Percentiles rank a stretch among this genome's conserved stretches.
Conservation (phyloP, 768 basidiomycete genomes). For the Termitomyces sp. region DNA sequence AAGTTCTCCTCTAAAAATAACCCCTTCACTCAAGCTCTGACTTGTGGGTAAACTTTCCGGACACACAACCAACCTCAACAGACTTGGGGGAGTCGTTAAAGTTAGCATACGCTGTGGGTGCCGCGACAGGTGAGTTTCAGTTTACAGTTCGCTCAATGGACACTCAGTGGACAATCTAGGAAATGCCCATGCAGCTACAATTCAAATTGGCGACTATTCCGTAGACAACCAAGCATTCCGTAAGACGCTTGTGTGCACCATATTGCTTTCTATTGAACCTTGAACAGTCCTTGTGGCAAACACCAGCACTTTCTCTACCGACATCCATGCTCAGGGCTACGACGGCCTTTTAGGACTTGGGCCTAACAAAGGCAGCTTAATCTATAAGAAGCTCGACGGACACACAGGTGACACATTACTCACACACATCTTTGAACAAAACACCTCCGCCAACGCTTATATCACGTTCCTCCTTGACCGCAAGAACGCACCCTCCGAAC, state of each 20-base stretch:
- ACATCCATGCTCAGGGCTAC: constrained; percentile 57
- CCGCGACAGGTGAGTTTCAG: constrained; percentile 42
- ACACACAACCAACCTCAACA: constrained; percentile 38
- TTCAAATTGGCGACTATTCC: constrained; percentile 51
- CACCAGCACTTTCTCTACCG: constrained; percentile 55
- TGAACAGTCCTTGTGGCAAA: constrained; percentile 55
- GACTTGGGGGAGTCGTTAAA: constrained; percentile 53
- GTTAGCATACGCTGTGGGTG: constrained; percentile 65
- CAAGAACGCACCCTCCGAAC: constrained; percentile 42
- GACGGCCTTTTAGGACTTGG: constrained; percentile 74
- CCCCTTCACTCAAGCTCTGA: constrained; percentile 47
- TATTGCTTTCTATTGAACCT: not conserved
- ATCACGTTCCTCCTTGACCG: constrained; percentile 67
- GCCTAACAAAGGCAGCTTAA: constrained; percentile 65
- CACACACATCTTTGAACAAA: constrained; percentile 59
- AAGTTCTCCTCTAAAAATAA: not conserved
- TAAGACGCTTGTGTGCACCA: constrained; percentile 26
- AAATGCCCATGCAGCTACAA: constrained; percentile 44
- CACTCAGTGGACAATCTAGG: constrained; percentile 29
- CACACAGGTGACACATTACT: constrained; percentile 52
- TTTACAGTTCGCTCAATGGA: no score
- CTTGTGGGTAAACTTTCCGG: constrained; percentile 59
- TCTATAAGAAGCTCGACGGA: constrained; percentile 49
- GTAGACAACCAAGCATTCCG: constrained; percentile 64
- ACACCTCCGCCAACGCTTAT: constrained; percentile 52